Conservation (phyloP, 768 basidiomycete species). For the Auriculariales sp. region DNA sequence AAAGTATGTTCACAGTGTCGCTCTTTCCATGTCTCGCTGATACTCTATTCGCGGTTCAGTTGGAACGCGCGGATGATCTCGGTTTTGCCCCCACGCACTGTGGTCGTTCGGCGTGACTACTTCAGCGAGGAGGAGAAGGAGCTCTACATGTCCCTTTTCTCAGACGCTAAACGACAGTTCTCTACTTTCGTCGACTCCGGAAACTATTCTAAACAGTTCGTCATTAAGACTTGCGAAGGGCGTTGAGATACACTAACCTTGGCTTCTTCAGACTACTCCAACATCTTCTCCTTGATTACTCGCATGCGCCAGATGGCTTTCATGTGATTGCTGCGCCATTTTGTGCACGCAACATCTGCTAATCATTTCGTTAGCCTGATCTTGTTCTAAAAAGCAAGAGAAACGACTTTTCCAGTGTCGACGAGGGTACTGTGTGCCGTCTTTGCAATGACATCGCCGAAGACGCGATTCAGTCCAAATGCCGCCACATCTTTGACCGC, state of each 20-base stretch:
- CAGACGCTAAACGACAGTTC: constrained; percentile 86
- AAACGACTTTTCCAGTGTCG: constrained; percentile 40
- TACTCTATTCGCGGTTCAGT: constrained; percentile 28
- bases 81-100: constrained; percentile 86
- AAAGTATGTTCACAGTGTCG: constrained; percentile 31
- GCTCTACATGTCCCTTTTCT: constrained; percentile 79
- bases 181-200: constrained; percentile 79
- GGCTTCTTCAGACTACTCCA: constrained; percentile 71
- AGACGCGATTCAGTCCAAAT: constrained; percentile 89
- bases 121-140: constrained; percentile 98
- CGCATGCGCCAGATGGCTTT: constrained; percentile 95
- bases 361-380: constrained; percentile 46
- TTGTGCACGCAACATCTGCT: too few species aligned
- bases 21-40: neutral
- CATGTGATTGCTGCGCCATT: constrained; percentile 1
- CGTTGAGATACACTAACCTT: constrained; percentile 1
- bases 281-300: constrained; percentile 76
- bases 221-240: constrained; percentile 8
- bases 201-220: constrained; percentile 84
- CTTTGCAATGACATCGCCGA: constrained; percentile 96
- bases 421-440: constrained; percentile 79
- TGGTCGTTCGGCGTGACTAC: constrained; percentile 76
- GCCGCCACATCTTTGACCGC: constrained; percentile 88
- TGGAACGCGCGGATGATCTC: constrained; percentile 92
- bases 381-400: constrained; percentile 80